These are phyloP conservation scores for Martensiomyces pterosporus DNA, from an alignment of 192 early-diverging fungal species.

Conservation along the genomic window DNA sequence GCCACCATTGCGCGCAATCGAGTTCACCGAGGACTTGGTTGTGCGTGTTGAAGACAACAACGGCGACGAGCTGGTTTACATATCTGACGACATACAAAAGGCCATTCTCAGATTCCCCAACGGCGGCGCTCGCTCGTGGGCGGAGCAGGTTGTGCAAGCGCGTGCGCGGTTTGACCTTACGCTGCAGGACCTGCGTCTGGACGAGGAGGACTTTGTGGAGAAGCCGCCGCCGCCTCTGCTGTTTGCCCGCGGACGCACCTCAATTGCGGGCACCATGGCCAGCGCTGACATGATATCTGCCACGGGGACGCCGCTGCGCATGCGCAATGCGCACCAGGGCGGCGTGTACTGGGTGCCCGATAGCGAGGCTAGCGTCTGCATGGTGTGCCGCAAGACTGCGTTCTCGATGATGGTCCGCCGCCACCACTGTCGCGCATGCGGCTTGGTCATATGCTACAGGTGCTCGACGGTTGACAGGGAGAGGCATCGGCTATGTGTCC, in stretches of 20 bases:
- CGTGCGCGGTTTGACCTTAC: slow-evolving; percentile 9
- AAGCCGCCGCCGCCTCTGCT: slow-evolving; percentile 32
- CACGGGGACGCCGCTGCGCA: neutral
- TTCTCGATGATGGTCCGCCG: slow-evolving; percentile 53
- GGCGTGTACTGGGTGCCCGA: slow-evolving; percentile 51
- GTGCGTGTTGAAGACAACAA: slow-evolving; percentile 15
- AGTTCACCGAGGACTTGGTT: slow-evolving; percentile 24
- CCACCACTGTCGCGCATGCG: slow-evolving; percentile 50
- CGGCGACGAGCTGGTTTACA: slow-evolving; percentile 1
- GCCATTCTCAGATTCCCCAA: slow-evolving; percentile 13
- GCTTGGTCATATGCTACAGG: slow-evolving; percentile 51
- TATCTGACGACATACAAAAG: slow-evolving; percentile 11
- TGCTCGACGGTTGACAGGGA: slow-evolving; percentile 28
- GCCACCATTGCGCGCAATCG: slow-evolving; percentile 26
- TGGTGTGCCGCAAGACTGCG: slow-evolving; percentile 49
- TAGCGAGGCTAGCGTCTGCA: slow-evolving; percentile 38
- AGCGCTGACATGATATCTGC: neutral
- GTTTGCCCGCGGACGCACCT: slow-evolving; percentile 34
- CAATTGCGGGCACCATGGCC: slow-evolving; percentile 26
- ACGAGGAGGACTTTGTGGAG: slow-evolving; percentile 47
- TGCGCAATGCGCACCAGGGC: slow-evolving; percentile 20
- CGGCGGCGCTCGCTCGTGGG: slow-evolving; percentile 31
- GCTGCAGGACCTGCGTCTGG: slow-evolving; percentile 45
- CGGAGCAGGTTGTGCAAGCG: slow-evolving; percentile 17
- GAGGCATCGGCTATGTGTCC: slow-evolving; percentile 30